Base-by-base conservation (phyloP, 202 grass and related monocot genomes). In the Digitaria exilis region DNA sequence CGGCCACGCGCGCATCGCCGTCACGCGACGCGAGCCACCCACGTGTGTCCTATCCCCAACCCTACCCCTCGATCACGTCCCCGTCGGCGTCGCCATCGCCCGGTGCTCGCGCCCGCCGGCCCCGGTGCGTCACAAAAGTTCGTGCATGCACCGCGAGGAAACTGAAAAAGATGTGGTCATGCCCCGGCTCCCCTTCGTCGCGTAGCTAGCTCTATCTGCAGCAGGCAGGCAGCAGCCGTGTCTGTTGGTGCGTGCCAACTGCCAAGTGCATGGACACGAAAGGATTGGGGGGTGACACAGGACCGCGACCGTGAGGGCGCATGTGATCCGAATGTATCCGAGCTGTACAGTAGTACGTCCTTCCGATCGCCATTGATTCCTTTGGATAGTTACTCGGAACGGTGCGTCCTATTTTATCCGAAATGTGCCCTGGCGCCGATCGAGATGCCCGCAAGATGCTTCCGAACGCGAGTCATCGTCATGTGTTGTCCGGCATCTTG, bases 111-210 rank as follows among this genome's bases (percentile, higher is more conserved):
- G 15, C 32, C 52, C 51, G 51, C 2, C 2, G 9, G 59, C 17
- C 43, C 4, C 12, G 44, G 43, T 24, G 76, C 63, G 3, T 29
- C 24, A 44, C 62, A 21, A 50, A 60, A 19, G 64, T 54, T 29
- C 55, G 64, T 54, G 29, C 55, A 72, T 52, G 65, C 43, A 78
- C 65, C 74, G 28, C 15, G 64, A 37, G 65, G 30, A 75, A 43
- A 59, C 35, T 37, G 3, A 34, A 61, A 35, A 19, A 18, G 71
- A 19, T 35, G 44, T 7, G 15, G 55, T 31, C 59, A 37, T 21
- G 55, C 21, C 1, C 30, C 22, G n/a, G 6, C 19, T n/a, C 70
- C 22, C 2, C 14, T 10, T 19, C 48, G 26, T 6, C 9, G 60
- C 42, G 11, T 6, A 24, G 14, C 29, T 44, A 22, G 37, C 6